Conservation (phyloP, 768 basidiomycete genomes). For the Suillus variegatus region DNA sequence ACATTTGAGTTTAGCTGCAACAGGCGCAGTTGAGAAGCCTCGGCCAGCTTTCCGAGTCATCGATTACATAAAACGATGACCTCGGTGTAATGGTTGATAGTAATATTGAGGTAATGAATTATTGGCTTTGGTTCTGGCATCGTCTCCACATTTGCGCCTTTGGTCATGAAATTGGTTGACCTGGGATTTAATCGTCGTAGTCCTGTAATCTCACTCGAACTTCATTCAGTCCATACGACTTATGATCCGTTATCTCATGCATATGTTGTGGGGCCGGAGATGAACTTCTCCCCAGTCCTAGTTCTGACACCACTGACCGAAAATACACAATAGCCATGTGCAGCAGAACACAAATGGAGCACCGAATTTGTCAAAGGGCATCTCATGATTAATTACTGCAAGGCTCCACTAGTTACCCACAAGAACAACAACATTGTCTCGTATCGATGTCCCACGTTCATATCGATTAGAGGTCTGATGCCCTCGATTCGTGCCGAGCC, state of each 20-base stretch:
- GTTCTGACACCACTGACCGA: neutral
- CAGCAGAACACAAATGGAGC: neutral
- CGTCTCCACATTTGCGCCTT: neutral
- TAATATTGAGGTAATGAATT: neutral
- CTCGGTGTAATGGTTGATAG: neutral
- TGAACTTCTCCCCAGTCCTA: neutral
- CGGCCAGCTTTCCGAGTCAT: neutral
- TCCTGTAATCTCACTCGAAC: neutral
- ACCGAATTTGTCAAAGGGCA: neutral
- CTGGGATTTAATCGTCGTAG: neutral
- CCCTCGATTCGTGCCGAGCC: neutral
- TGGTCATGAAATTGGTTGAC: neutral
- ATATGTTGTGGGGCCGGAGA: neutral
- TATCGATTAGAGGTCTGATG: slow-evolving; percentile 18
- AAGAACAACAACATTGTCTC: slow-evolving; percentile 10
- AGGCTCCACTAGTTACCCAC: neutral
- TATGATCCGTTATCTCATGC: neutral
- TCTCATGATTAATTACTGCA: neutral
- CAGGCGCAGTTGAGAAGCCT: neutral
- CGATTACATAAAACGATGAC: neutral
- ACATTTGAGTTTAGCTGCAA: slow-evolving; percentile 1
- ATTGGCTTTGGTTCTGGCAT: neutral
- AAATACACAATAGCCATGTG: neutral
- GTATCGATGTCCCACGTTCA: slow-evolving; percentile 29
- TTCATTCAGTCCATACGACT: neutral